Evolutionary conservation across 176 grass and related monocot genomes (phyloP).

Genomic region (Rhynchospora breviuscula): DNA sequence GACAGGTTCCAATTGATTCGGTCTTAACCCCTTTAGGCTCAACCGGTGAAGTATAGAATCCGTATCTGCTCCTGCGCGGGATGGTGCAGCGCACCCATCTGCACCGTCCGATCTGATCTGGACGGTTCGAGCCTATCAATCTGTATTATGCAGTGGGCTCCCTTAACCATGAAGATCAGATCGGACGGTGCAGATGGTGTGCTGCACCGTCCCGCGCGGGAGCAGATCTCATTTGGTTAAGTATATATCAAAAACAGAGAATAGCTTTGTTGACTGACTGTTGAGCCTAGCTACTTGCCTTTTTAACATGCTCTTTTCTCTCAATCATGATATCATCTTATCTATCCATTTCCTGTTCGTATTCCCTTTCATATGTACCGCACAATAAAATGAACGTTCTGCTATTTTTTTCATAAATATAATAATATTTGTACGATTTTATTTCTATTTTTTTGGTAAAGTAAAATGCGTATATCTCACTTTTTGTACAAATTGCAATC

Average conservation of each 20-base stretch:
- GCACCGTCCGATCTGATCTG: too few relatives aligned
- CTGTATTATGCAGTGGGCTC: too few relatives aligned
- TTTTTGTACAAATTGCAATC: not conserved
- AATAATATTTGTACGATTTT: not conserved
- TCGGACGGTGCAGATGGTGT: too few relatives aligned
- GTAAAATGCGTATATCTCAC: not conserved
- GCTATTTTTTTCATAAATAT: not conserved
- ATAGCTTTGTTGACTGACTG: not conserved
- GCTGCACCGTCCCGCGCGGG: too few relatives aligned
- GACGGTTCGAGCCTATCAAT: too few relatives aligned
- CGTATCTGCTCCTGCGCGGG: too few relatives aligned
- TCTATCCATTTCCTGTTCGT: not conserved
- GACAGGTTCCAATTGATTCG: not conserved
- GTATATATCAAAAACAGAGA: not conserved
- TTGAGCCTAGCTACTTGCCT: not conserved
- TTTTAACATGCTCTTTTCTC: not conserved
- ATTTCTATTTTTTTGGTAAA: not conserved
- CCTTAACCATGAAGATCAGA: too few relatives aligned
- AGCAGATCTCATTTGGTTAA: too few relatives aligned
- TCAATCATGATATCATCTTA: not conserved
- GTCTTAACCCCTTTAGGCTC: not conserved
- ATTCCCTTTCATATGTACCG: not conserved
- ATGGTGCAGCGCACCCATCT: too few relatives aligned
- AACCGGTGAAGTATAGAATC: not conserved
- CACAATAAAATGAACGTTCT: not conserved